Base-by-base conservation (phyloP, 83 land plant genomes). In the Picea engelmannii region DNA sequence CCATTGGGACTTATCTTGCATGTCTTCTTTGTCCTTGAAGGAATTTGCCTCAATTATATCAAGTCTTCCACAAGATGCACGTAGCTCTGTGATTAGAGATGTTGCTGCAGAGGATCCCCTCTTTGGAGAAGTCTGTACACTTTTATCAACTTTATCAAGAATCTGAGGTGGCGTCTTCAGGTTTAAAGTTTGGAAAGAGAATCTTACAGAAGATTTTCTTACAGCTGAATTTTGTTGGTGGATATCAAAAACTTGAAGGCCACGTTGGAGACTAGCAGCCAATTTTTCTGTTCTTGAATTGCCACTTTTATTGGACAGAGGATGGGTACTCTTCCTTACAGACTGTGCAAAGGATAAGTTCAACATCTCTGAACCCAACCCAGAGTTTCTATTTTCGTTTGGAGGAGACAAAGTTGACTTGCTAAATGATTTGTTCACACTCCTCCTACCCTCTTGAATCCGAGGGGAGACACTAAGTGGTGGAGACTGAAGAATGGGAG, bases 211-310 rank as follows among this genome's bases (percentile, higher is more conserved):
- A 2, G 96, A 88, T 31, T 84, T 70, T 70, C 92, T 83, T 67
- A 85, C 15, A 74, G 86, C 68, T 40, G 85, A 64, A 78, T 74
- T 88, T 31, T 81, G 83, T 73, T 84, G 91, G 31, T 89, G 89
- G 47, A 81, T 79, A 63, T 87, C 93, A 69, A 93, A 79, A 66
- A 93, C 86, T 81, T 95, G 89, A 62, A 95, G 94, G 16, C 98
- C 98, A 66, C 86, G 90, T 38, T 88, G 86, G 25, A 95, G 91
- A 80, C 96, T 92, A 24, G 90, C 95, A 35, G 91, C 96, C 67
- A 95, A 81, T n/a, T n/a, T n/a, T n/a, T n/a, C n/a, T n/a, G n/a
- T n/a, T n/a, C n/a, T n/a, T n/a, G n/a, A n/a, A n/a, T n/a, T n/a
- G n/a, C n/a, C n/a, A n/a, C n/a, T n/a, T n/a, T n/a, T n/a, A n/a